Evolutionary conservation across 2,329 filamentous ascomycete genomes (phyloP).

Genomic region (Cordyceps militaris): DNA sequence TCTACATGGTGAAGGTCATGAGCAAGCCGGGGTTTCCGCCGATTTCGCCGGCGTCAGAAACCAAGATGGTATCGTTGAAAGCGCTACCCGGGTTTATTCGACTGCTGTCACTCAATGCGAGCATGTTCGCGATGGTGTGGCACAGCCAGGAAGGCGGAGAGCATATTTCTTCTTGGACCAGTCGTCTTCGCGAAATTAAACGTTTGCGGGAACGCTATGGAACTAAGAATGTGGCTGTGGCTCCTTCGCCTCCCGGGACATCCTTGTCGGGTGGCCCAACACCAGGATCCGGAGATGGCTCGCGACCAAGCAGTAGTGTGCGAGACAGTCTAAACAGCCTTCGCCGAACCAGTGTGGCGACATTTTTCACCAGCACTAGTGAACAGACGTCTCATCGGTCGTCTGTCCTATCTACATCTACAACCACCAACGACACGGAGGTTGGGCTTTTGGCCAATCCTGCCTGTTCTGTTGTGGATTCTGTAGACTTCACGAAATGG

Average conservation of each 20-base stretch:
- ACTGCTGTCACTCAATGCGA: constrained; percentile 84
- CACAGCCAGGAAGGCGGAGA: constrained; percentile 68
- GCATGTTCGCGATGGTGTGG: constrained; percentile 92
- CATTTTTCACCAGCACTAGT: constrained; percentile 53
- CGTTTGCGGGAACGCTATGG: constrained; percentile 65
- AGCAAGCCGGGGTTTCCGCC: constrained; percentile 84
- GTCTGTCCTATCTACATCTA: constrained; percentile 47
- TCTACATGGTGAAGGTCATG: constrained; percentile 86
- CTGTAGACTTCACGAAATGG: constrained; percentile 46
- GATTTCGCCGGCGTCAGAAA: constrained; percentile 80
- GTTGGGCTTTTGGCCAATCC: constrained; percentile 21
- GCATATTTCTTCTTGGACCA: constrained; percentile 83
- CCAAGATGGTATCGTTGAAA: constrained; percentile 79
- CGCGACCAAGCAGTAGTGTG: constrained; percentile 41
- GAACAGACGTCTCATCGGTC: constrained; percentile 52
- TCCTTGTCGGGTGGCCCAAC: constrained; percentile 15
- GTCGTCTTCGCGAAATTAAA: constrained; percentile 77
- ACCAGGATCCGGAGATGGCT: constrained; percentile 21
- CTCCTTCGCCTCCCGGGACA: constrained; percentile 25
- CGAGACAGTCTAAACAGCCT: constrained; percentile 56
- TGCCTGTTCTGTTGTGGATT: constrained; percentile 35
- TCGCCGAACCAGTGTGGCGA: constrained; percentile 57
- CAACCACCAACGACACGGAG: constrained; percentile 50
- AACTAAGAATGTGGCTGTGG: constrained; percentile 27
- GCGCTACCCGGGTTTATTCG: constrained; percentile 81